Evolutionary conservation across 371 early-diverging fungal species (phyloP).

Genomic region (Coemansia sp.): DNA sequence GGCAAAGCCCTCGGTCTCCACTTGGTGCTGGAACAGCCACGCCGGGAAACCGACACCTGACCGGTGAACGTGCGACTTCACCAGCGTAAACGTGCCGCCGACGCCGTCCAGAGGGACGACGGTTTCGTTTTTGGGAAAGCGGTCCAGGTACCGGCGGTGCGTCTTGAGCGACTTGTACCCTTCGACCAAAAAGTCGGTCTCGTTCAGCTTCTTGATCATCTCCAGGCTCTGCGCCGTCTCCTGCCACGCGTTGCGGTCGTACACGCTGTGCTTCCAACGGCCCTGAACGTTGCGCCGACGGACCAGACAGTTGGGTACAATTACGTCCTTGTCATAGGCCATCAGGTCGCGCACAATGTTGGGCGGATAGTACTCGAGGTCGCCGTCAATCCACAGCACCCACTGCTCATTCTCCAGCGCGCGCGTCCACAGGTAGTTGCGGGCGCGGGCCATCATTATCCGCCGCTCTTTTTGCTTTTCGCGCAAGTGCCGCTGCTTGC

Average conservation of each 20-base stretch:
- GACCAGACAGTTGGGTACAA: conserved; percentile 64
- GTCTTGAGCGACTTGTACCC: conserved; percentile 48
- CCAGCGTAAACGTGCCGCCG: conserved; percentile 64
- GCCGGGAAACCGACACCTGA: conserved; percentile 65
- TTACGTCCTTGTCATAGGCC: conserved; percentile 61
- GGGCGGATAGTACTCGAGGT: conserved; percentile 62
- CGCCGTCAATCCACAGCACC: conserved; percentile 75
- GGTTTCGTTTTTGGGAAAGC: conserved; percentile 36
- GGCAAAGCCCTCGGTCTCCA: conserved; percentile 77
- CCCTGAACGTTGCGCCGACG: conserved; percentile 49
- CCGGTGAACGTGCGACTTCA: conserved; percentile 68
- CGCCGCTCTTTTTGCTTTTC: conserved; percentile 60
- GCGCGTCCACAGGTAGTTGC: conserved; percentile 60
- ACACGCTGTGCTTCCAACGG: conserved; percentile 49
- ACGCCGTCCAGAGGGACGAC: conserved; percentile 63
- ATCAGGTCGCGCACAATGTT: conserved; percentile 59
- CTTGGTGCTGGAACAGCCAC: conserved; percentile 59
- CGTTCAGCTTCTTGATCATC: conserved; percentile 57
- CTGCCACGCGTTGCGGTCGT: conserved; percentile 71
- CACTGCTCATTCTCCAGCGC: conserved; percentile 62
- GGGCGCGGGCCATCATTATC: conserved; percentile 61
- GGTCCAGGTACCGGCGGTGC: conserved; percentile 37
- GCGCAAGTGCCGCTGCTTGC: conserved; percentile 61
- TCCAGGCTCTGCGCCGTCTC: conserved; percentile 60
- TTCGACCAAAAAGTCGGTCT: conserved; percentile 52